A percentile compares a stretch with the other conserved stretches of the same genome.
These are phyloP conservation scores for Daedaleopsis sinensis DNA, from an alignment of 768 basidiomycete genomes.

Conservation along the genomic window DNA sequence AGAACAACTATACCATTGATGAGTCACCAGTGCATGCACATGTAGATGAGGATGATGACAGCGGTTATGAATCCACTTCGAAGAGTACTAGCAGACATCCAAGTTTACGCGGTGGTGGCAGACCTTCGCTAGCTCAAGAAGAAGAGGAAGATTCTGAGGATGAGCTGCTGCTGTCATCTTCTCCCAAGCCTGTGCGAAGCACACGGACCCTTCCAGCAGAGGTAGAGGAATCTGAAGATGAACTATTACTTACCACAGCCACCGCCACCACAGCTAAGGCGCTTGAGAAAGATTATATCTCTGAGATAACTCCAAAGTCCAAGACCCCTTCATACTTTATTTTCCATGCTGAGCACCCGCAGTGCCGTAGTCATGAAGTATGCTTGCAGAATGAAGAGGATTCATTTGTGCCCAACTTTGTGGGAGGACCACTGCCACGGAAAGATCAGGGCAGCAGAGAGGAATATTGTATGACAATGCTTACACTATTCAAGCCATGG, in stretches of 20 bases:
- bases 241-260: background rate
- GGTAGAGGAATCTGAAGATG: background rate
- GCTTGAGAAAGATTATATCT: background rate
- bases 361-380: background rate
- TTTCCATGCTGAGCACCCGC: background rate
- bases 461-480: constrained; percentile 37
- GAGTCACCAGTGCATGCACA: background rate
- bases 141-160: constrained; percentile 1
- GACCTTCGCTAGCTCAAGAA: background rate
- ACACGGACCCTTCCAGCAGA: no score
- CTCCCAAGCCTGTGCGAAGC: no score
- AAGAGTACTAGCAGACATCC: background rate
- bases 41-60: background rate
- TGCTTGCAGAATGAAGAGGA: background rate
- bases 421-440: constrained; percentile 32
- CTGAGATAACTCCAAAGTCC: background rate
- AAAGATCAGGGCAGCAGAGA: constrained; percentile 36
- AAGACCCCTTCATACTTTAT: background rate
- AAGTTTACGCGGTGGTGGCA: no score
- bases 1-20: background rate
- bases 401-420: constrained; percentile 33
- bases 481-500: constrained; percentile 39
- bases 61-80: background rate
- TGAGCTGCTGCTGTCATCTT: background rate
- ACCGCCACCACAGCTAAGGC: background rate